Evolutionary conservation across 2,329 filamentous ascomycete species (phyloP), one percentile per base, ranked within the genome.

Genomic region (Didymosphaeria variabile): DNA sequence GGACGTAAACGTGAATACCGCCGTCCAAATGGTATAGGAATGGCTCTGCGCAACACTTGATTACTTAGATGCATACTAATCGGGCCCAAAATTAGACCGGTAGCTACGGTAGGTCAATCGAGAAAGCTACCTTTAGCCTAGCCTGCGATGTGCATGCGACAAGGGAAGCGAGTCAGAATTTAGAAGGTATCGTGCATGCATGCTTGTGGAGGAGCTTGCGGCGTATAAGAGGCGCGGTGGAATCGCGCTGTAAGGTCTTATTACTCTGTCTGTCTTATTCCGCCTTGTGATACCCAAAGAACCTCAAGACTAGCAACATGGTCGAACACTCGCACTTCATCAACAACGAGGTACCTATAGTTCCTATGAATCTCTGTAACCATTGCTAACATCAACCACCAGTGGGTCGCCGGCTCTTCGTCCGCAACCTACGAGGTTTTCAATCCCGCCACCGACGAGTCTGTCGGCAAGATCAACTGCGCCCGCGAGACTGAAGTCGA

Each of bases 401-500:
- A 70, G 71, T 74, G 69, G 42, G 56, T 72, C 36, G 65, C 64
- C 13, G 70, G 68, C 23, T 65, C 67, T 2, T 72, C 70, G 17
- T 56, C 59, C 31, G 67, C 71, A 17, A 66, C 59, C 2, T 53
- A 73, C 31, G 64, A 64, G 17, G 65, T 75, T 19, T 63, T 70
- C 59, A 71, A 68, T 44, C 72, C 72, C 10, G 63, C 69, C 49
- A 68, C 70, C 54, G 67, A 71, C 47, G 62, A 65, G 19, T 62
- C 70, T 32, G 68, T 74, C 23, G 63, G 60, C 36, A 65, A 68
- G 3, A 65, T 74, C 32, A 66, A 69, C 55, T 59, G 69, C 19
- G 72, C 72, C 5, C 65, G 66, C 21, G 31, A 55, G 29, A 57
- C 55, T 0, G 72, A 75, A 53, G 63, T 75, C n/a, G 72, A 74